Percentiles rank a stretch among this genome's conserved stretches.
phyloP scores from a whole-genome alignment of 768 basidiomycete species.

The Boletus coccyginus region DNA sequence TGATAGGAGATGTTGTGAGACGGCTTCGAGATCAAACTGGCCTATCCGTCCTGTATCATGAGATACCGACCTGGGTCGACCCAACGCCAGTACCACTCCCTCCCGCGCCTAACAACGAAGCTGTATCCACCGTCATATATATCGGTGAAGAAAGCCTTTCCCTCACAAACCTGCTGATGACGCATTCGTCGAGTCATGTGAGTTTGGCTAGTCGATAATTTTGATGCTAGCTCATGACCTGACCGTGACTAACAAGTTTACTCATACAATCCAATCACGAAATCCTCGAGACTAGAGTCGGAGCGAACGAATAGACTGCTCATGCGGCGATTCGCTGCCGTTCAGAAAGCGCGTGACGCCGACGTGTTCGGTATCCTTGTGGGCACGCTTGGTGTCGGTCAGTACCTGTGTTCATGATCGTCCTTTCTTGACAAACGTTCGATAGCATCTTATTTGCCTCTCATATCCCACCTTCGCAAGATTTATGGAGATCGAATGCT shows the following conservation, averaged over 20 bases:
- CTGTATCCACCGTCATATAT: conserved; percentile 40
- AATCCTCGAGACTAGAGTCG: conserved; percentile 54
- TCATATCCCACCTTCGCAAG: conserved; percentile 78
- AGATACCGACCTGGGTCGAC: conserved; percentile 29
- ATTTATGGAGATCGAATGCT: conserved; percentile 94
- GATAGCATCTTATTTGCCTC: conserved; percentile 78
- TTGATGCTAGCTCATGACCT: background rate
- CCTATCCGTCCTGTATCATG: conserved; percentile 37
- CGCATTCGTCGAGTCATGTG: conserved; percentile 65
- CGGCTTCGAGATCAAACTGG: conserved; percentile 24
- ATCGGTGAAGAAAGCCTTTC: conserved; percentile 80
- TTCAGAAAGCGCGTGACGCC: conserved; percentile 87
- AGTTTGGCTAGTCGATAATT: conserved; percentile 12
- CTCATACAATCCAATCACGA: conserved; percentile 65
- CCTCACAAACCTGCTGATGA: conserved; percentile 84
- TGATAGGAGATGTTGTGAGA: conserved; percentile 18
- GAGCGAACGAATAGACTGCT: conserved; percentile 73
- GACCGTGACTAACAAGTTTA: conserved; percentile 52
- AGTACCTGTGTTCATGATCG: conserved; percentile 19
- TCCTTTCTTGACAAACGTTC: background rate
- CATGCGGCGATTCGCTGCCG: conserved; percentile 83
- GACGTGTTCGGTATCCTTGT: conserved; percentile 96
- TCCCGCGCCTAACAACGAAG: background rate
- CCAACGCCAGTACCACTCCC: conserved; percentile 1
- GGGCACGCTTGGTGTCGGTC: conserved; percentile 88